A percentile compares a stretch with the other conserved stretches of the same genome.
Evolutionary conservation across 2,329 filamentous ascomycete genomes (phyloP).

Genomic region (Parascedosporium putredinis): DNA sequence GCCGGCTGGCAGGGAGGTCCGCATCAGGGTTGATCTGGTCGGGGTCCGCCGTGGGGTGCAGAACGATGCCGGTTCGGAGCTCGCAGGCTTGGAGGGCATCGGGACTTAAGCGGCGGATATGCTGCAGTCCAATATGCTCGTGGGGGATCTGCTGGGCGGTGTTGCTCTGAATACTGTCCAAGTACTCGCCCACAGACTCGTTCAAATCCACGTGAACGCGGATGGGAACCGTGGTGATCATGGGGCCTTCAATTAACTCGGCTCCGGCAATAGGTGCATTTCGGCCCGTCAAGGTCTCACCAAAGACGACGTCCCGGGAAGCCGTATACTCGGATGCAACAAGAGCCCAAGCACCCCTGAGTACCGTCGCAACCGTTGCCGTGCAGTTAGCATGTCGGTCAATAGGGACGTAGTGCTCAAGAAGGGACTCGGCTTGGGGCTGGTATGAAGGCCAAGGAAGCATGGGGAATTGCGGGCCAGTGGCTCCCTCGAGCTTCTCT

Average conservation of each 20-base stretch:
- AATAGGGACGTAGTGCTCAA: constrained; percentile 40
- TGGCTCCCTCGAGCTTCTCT: constrained; percentile 32
- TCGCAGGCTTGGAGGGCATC: constrained; percentile 46
- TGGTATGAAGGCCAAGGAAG: constrained; percentile 38
- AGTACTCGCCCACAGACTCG: constrained; percentile 35
- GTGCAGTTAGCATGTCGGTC: constrained; percentile 21
- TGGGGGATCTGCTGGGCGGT: constrained; percentile 49
- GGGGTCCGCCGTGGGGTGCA: constrained; percentile 30
- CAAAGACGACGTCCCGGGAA: constrained; percentile 44
- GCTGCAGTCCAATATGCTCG: constrained; percentile 52
- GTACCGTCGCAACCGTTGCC: constrained; percentile 42
- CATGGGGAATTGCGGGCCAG: constrained; percentile 35
- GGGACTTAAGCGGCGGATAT: constrained; percentile 45
- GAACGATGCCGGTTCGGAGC: constrained; percentile 42
- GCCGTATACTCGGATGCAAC: constrained; percentile 42
- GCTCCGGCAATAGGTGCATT: constrained; percentile 35
- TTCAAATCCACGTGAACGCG: constrained; percentile 35
- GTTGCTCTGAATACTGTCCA: constrained; percentile 45
- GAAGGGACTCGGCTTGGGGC: constrained; percentile 38
- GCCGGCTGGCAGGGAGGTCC: constrained; percentile 34
- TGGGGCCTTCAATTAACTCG: constrained; percentile 48
- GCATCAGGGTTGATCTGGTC: constrained; percentile 10
- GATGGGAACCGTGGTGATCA: constrained; percentile 50
- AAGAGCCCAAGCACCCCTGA: constrained; percentile 49
- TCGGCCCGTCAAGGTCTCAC: constrained; percentile 48